A percentile compares a stretch with the other conserved stretches of the same genome.
phyloP scores from a whole-genome alignment of 169 alveolate species.

The Sarcocystis neurona region DNA sequence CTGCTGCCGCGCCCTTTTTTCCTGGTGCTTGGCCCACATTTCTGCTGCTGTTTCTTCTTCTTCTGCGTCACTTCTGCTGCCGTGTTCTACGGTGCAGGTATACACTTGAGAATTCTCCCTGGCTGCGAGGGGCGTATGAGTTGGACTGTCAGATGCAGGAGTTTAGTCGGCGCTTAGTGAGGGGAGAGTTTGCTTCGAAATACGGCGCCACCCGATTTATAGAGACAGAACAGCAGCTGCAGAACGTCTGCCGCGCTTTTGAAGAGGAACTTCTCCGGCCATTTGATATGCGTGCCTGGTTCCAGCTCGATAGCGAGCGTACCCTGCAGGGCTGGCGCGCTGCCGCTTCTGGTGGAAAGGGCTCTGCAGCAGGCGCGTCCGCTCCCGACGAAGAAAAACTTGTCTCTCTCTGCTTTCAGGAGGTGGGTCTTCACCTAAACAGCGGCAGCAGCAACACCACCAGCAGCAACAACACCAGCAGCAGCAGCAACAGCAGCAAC shows the following conservation, averaged over 20 bases:
- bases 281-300: conserved; percentile 68
- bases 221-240: conserved; percentile 78
- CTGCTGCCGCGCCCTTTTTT: neutral
- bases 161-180: conserved; percentile 76
- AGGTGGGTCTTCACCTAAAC: no score
- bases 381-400: no score
- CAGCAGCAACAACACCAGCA: no score
- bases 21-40: neutral
- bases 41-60: neutral
- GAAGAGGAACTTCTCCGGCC: conserved; percentile 68
- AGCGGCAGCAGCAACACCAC: no score
- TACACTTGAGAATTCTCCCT: conserved; percentile 82
- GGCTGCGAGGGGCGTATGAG: conserved; percentile 82
- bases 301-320: conserved; percentile 43
- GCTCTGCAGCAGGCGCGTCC: no score
- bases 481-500: no score
- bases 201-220: conserved; percentile 71
- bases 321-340: conserved; percentile 36
- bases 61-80: neutral
- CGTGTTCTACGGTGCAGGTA: conserved; percentile 20
- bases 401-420: no score
- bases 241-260: conserved; percentile 76
- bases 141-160: conserved; percentile 81
- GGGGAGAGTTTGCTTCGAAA: conserved; percentile 63
- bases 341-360: no score